phyloP scores from a whole-genome alignment of 1,139 yeast species.

The Torulaspora pretoriensis region DNA sequence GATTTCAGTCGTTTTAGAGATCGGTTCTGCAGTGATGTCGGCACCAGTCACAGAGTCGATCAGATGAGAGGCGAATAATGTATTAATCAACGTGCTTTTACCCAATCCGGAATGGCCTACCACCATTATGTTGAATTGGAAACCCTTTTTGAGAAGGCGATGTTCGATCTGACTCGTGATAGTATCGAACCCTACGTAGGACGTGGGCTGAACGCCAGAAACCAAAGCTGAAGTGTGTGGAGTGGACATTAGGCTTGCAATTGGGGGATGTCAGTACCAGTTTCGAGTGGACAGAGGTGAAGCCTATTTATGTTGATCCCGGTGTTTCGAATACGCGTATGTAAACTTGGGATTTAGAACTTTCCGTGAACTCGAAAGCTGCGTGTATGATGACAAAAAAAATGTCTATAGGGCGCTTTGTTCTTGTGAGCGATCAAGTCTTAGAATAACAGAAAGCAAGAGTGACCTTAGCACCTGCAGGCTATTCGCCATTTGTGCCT shows the following conservation, averaged over 20 bases:
- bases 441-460: too few relatives aligned
- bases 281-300: neutral
- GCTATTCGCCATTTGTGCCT: too few relatives aligned
- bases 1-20: constrained; percentile 85
- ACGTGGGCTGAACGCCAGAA: constrained; percentile 38
- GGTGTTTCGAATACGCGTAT: neutral
- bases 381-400: neutral
- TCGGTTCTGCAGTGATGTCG: constrained; percentile 55
- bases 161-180: constrained; percentile 94
- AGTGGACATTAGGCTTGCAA: constrained; percentile 10
- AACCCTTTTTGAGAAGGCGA: constrained; percentile 85
- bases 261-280: neutral
- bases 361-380: neutral
- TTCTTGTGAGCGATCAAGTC: neutral
- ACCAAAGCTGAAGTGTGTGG: constrained; percentile 5
- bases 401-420: neutral
- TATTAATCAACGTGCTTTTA: constrained; percentile 84
- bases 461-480: too few relatives aligned
- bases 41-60: constrained; percentile 60
- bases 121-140: constrained; percentile 89
- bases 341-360: neutral
- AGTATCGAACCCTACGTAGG: constrained; percentile 92
- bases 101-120: constrained; percentile 96
- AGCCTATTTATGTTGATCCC: neutral
- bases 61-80: constrained; percentile 80